phyloP scores from a whole-genome alignment of 805 yeast species.

The Cyberlindnera bimundalis region DNA sequence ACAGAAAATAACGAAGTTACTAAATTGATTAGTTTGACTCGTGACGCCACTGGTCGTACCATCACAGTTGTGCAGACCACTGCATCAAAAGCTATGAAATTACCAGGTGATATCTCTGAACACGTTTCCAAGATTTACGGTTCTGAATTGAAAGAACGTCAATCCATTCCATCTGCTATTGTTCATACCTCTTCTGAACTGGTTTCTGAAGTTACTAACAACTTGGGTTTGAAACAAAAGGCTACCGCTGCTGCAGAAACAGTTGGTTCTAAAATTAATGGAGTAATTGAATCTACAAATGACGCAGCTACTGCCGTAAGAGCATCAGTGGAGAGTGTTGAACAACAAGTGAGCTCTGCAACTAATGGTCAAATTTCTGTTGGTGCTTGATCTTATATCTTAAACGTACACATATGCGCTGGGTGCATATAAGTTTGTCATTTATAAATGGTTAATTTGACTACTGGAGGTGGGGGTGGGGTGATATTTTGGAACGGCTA shows the following conservation, averaged over 20 bases:
- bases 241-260: conserved; percentile 5
- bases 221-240: conserved; percentile 13
- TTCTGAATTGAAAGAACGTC: conserved; percentile 13
- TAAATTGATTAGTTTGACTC: conserved; percentile 12
- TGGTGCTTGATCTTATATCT: conserved; percentile 5
- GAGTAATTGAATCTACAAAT: conserved; percentile 2
- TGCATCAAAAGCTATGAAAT: conserved; percentile 8
- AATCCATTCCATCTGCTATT: conserved; percentile 16
- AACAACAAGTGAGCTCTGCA: background rate
- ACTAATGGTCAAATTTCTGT: conserved; percentile 6
- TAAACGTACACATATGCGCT: no score
- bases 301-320: conserved; percentile 7
- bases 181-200: conserved; percentile 15
- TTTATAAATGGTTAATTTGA: background rate
- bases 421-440: no score
- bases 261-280: conserved; percentile 8
- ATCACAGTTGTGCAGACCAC: conserved; percentile 11
- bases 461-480: no score
- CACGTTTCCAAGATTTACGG: conserved; percentile 16
- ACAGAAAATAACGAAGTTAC: conserved; percentile 9
- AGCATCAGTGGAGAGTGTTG: conserved; percentile 6
- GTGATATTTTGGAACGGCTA: no score
- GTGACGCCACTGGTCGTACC: conserved; percentile 16
- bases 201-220: conserved; percentile 12
- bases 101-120: conserved; percentile 8